Evolutionary conservation across 2,329 filamentous ascomycete species (phyloP).

Genomic region (Penicillium sp.): DNA sequence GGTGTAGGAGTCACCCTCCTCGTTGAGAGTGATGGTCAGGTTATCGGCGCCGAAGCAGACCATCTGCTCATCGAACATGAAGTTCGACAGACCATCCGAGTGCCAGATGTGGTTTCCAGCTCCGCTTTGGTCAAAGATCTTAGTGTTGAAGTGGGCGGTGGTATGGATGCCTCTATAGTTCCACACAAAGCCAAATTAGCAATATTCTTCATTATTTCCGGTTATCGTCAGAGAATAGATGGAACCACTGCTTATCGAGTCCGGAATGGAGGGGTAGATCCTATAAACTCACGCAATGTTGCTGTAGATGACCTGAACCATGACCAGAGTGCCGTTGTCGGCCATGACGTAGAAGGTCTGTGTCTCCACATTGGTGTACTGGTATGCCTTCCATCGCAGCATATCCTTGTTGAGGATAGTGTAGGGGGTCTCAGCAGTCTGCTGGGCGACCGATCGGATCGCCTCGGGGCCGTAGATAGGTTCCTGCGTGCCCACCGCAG

Average conservation of each 20-base stretch:
- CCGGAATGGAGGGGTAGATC: background rate
- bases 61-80: constrained; percentile 81
- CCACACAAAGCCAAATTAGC: background rate
- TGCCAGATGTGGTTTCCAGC: constrained; percentile 79
- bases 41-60: constrained; percentile 83
- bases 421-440: constrained; percentile 75
- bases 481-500: constrained; percentile 93
- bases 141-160: constrained; percentile 91
- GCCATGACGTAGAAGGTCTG: constrained; percentile 89
- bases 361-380: constrained; percentile 88
- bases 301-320: constrained; percentile 95
- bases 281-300: constrained; percentile 75
- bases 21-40: constrained; percentile 79
- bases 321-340: constrained; percentile 72
- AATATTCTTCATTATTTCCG: background rate
- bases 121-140: constrained; percentile 74
- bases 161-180: constrained; percentile 74
- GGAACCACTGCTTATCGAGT: background rate
- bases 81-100: constrained; percentile 74
- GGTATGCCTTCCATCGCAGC: constrained; percentile 77
- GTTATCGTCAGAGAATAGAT: too few relatives aligned
- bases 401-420: constrained; percentile 76
- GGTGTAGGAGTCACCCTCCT: constrained; percentile 77
- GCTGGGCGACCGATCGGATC: constrained; percentile 80
- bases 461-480: constrained; percentile 90